Evolutionary conservation across 148 eudicot species (phyloP), one percentile per base, ranked within the genome.

Genomic region (Vaccinium vitisidaea): DNA sequence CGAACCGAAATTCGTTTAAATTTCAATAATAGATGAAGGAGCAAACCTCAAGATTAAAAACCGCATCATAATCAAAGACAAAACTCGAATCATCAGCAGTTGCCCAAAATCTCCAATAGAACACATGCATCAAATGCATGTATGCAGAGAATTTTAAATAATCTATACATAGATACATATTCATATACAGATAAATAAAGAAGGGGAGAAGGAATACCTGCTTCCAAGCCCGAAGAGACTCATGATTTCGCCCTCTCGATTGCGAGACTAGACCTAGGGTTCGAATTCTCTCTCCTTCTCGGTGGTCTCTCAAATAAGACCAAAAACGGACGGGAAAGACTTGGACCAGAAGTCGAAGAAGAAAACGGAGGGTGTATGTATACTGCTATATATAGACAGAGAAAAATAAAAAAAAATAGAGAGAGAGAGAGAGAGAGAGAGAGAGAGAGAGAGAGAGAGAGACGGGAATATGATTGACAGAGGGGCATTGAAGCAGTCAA

Each of bases 201-300:
- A 55, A 13, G 18, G 21, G 11, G 30, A 30, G 70, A 0, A 55
- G 56, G 77, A 82, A 48, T 85, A 89, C 95, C 92, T 91, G 95
- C 90, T 93, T 85, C 94, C 95, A 75, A 92, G 91, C 85, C 95
- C 94, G 49, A 93, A 93, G 80, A 93, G 92, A 89, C 93, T 90
- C 95, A 92, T 93, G 88, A 82, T 89, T 85, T 59, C 69, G 1
- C 2, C 6, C n/a, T 30, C 9, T 9, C 46, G 67, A 15, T 2
- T 54, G 25, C 4, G 56, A 21, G 74, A 16, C 48, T 11, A 15
- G 79, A 9, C 67, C 67, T 48, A 46, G 79, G 79, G 56, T 48
- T 69, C 39, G 21, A 14, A 32, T 10, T 48, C 55, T 75, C 69
- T n/a, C 73, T 65, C 71, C 2, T 27, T 67, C 73, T 12, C 6